phyloP scores from a whole-genome alignment of 2,329 filamentous ascomycete species.

The Pseudogymnoascus sp. region DNA sequence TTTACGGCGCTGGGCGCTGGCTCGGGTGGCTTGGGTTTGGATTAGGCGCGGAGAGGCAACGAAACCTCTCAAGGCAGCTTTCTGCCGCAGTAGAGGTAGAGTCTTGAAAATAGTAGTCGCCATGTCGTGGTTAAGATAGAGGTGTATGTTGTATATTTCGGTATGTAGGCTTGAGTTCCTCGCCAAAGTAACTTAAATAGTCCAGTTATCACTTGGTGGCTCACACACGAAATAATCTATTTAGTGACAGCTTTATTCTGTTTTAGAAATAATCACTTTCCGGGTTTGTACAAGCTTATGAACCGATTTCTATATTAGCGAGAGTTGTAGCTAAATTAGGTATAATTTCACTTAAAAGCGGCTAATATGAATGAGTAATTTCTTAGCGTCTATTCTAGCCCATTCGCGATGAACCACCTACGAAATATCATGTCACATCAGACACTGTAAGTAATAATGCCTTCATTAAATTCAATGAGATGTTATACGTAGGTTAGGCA shows the following conservation, averaged over 20 bases:
- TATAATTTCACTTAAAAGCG: no score
- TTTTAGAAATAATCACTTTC: no score
- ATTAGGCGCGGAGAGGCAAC: not conserved
- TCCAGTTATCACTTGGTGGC: no score
- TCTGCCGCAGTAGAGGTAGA: not conserved
- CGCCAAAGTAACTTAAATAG: no score
- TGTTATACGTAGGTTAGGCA: not conserved
- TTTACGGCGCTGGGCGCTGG: not conserved
- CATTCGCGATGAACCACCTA: not conserved
- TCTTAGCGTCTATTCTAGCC: not conserved
- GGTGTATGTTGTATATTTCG: no score
- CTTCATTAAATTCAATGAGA: not conserved
- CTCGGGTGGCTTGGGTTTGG: not conserved
- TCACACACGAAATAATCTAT: no score
- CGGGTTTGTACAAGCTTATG: no score
- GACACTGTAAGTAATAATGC: not conserved
- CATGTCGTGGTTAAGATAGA: not conserved
- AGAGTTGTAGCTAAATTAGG: no score
- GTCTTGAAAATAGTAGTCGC: not conserved
- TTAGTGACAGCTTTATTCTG: no score
- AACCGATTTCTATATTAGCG: no score
- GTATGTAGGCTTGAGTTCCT: no score
- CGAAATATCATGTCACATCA: not conserved
- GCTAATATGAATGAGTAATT: no score
- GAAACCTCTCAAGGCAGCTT: not conserved